Base-by-base conservation (phyloP, 2,329 filamentous ascomycete species). In the Fusarium dlaminii region DNA sequence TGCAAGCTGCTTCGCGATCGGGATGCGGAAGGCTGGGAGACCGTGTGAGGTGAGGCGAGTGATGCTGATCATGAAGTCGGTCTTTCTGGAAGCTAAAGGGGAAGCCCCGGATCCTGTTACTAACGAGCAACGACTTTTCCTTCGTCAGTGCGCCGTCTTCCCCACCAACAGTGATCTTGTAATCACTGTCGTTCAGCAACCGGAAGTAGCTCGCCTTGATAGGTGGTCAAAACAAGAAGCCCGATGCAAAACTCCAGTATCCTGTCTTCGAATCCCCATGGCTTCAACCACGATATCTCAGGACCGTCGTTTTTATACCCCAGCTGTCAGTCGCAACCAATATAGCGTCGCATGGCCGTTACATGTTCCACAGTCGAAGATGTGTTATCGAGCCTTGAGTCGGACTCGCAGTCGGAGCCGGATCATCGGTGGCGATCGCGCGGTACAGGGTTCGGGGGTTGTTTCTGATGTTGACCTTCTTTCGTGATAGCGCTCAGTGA, bases 21-120 rank as follows among this genome's bases (percentile, higher is more conserved):
- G 24, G 43, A 15, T 40, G 24, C 12, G 18, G 0, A 10, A 29
- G 8, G 43, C 18, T 14, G 4, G 18, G 13, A 29, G 43, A 10
- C 24, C 8, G 12, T 40, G 8, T 20, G 6, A 46, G 12, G 24
- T 29, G 1, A 46, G 43, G 43, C 12, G 0, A 46, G 43, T 20
- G 18, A 0, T 46, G 18, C 18, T 14, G 43, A 46, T 10, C 8
- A 3, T 29, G 13, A 8, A 29, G 12, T 0, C 8, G 8, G 24
- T 29, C 4, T 46, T 2, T 10, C 8, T 46, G 43, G 5, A 46
- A 46, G 43, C 6, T 46, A 18, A 8, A 20, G 13, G 8, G 24
- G 43, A 14, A 14, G 11, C 7, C 24, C 24, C 22, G 39, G 17
- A 8, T 20, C 4, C 5, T 45, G 18, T 29, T 29, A 18, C 43